phyloP scores from a whole-genome alignment of 208 protist species.

The Acanthamoeba triangularis region DNA sequence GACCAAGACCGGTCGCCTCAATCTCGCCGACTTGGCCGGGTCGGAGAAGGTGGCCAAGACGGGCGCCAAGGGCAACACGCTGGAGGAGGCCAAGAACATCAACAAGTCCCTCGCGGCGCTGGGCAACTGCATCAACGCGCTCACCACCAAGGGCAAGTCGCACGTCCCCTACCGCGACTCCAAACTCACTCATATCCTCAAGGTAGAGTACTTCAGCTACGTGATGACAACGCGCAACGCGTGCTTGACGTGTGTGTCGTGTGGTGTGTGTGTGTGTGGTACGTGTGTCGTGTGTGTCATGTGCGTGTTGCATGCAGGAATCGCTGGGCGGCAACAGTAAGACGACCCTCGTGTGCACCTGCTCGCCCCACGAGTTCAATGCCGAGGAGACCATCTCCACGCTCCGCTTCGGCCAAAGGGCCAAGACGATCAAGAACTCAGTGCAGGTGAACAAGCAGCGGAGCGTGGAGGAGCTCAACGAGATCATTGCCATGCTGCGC shows the following conservation, averaged over 20 bases:
- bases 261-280: conserved; percentile 94
- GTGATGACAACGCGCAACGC: neutral
- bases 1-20: conserved; percentile 88
- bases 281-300: conserved; percentile 84
- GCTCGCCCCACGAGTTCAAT: conserved; percentile 91
- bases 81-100: conserved; percentile 92
- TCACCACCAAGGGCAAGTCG: conserved; percentile 81
- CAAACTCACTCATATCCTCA: conserved; percentile 89
- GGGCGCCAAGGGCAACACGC: conserved; percentile 84
- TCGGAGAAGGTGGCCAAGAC: conserved; percentile 89
- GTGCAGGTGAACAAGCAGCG: conserved; percentile 87
- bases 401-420: conserved; percentile 90
- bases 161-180: conserved; percentile 90
- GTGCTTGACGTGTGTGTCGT: neutral
- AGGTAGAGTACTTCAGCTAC: neutral
- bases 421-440: conserved; percentile 89
- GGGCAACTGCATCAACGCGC: conserved; percentile 91
- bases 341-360: conserved; percentile 92
- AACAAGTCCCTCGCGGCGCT: conserved; percentile 90
- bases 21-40: conserved; percentile 93
- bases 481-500: conserved; percentile 73
- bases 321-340: conserved; percentile 93
- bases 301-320: conserved; percentile 79
- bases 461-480: conserved; percentile 84
- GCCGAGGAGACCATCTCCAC: conserved; percentile 92